These are phyloP conservation scores for Leucocoprinus birnbaumii DNA, from an alignment of 768 basidiomycete species.

Conservation along the genomic window DNA sequence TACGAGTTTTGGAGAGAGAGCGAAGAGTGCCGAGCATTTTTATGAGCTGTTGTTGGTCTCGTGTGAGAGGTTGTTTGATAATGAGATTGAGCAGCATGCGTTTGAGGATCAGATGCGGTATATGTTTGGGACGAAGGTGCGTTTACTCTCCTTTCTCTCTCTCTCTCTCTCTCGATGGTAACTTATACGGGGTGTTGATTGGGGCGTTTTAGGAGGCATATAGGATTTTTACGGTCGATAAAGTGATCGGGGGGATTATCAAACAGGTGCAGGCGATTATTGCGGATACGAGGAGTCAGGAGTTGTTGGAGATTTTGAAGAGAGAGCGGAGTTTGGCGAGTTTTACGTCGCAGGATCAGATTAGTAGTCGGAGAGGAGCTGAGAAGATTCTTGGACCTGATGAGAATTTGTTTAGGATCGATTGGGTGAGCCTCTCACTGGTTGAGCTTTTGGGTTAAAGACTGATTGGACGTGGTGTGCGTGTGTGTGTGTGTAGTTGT, in stretches of 20 bases:
- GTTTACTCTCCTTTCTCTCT: no score
- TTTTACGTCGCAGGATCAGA: slow-evolving; percentile 71
- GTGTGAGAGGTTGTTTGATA: slow-evolving; percentile 89
- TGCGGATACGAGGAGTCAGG: slow-evolving; percentile 68
- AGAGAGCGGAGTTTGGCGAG: slow-evolving; percentile 56
- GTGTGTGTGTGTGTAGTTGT: slow-evolving; percentile 48
- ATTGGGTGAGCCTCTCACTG: slow-evolving; percentile 57
- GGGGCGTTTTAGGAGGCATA: slow-evolving; percentile 57
- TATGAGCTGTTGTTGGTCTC: slow-evolving; percentile 84
- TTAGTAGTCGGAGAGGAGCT: slow-evolving; percentile 60
- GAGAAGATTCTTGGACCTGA: slow-evolving; percentile 74
- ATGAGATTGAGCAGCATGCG: slow-evolving; percentile 79
- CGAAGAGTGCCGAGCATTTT: slow-evolving; percentile 50
- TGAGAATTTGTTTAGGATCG: slow-evolving; percentile 76
- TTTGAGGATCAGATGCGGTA: slow-evolving; percentile 92
- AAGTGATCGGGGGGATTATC: slow-evolving; percentile 82
- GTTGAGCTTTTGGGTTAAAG: neutral
- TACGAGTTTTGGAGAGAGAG: slow-evolving; percentile 26
- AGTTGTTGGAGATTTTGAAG: slow-evolving; percentile 68
- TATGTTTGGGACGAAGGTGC: slow-evolving; percentile 82
- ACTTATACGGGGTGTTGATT: no score
- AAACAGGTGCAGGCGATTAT: slow-evolving; percentile 81
- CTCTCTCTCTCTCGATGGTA: no score
- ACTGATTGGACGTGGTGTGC: no score
- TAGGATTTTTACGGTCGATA: slow-evolving; percentile 92